Base-by-base conservation (phyloP, 2,329 filamentous ascomycete species). In the Simplicillium aogashimaense region DNA sequence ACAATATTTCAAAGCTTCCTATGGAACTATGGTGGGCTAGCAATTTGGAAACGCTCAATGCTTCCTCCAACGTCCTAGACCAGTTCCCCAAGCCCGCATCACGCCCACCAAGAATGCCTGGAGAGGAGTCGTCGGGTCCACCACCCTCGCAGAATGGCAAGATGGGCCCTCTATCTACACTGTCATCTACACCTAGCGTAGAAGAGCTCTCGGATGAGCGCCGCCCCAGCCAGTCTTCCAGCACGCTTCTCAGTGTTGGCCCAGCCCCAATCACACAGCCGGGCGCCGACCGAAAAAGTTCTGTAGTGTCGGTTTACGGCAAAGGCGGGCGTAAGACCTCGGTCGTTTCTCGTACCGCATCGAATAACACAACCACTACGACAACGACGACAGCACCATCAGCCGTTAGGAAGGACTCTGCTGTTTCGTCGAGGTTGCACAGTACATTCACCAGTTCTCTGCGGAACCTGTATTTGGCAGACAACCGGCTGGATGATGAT, bases 1-100 rank as follows among this genome's bases (percentile, higher is more conserved):
- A 97, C 66, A 98, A 97, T 54, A 74, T 98, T 43, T 83, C 82
- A 48, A 83, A 83, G 53, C 69, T 98, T 28, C 92, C 92, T 2
- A 78, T 86, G 55, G 92, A 98, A 55, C 74, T 98, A n/a, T 98
- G 92, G 92, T 90, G 86, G 70, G 90, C 90, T 38, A 82, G 83
- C 51, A 88, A 83, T 55, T 64, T 98, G 40, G 89, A 97, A 60
- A 90, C 83, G 0, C 74, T 98, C 43, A 98, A 98, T 52, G 81
- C 94, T 11, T 97, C 90, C 1, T 95, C 92, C 10, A 98, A 98
- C 51, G 82, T 97, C 7, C 70, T 98, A 15, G 83, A 89, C 38
- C 79, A 77, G 32, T 97, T 98, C 55, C 92, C 92, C 1, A 95
- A 94, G 56, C 86, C 86, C 16, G 74, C 81, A 2, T 83, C 83